Evolutionary conservation across 306 rosid genomes (phyloP).

Genomic region (Canavalia gladiata): DNA sequence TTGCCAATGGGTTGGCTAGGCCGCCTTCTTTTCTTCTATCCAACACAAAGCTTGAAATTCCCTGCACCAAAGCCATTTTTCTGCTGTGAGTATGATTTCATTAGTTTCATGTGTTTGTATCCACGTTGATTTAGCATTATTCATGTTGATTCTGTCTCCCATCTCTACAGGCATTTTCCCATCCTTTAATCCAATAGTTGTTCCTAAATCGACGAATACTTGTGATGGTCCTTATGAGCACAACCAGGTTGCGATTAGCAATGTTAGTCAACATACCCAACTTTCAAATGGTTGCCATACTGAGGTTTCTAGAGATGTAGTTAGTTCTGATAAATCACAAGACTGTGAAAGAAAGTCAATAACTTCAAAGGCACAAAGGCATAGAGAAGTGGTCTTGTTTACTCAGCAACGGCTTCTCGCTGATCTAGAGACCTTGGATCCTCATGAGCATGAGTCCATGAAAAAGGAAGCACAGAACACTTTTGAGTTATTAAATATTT

Average conservation of each 20-base stretch:
- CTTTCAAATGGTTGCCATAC: neutral
- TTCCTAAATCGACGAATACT: constrained; percentile 32
- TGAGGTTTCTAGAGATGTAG: constrained; percentile 21
- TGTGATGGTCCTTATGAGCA: neutral
- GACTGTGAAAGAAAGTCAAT: constrained; percentile 18
- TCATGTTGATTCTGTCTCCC: neutral
- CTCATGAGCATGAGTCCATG: constrained; percentile 43
- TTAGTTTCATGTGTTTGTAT: constrained; percentile 1
- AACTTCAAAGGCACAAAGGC: constrained; percentile 23
- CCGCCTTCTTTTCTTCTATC: constrained; percentile 47
- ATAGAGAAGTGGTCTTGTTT: neutral
- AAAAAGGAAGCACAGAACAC: constrained; percentile 46
- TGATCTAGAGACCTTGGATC: constrained; percentile 42
- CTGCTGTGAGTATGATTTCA: constrained; percentile 50
- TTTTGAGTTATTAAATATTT: neutral
- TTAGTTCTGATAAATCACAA: constrained; percentile 13
- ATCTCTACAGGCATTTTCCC: constrained; percentile 46
- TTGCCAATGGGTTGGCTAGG: constrained; percentile 49
- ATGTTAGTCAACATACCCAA: neutral
- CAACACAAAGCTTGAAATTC: constrained; percentile 40
- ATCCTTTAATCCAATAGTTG: constrained; percentile 21
- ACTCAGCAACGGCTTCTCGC: constrained; percentile 27
- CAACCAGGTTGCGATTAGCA: constrained; percentile 29
- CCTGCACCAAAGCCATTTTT: constrained; percentile 33
- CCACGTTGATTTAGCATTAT: constrained; percentile 8